These are phyloP conservation scores for Dioszegia hungarica DNA, from an alignment of 768 basidiomycete species.

Conservation along the genomic window DNA sequence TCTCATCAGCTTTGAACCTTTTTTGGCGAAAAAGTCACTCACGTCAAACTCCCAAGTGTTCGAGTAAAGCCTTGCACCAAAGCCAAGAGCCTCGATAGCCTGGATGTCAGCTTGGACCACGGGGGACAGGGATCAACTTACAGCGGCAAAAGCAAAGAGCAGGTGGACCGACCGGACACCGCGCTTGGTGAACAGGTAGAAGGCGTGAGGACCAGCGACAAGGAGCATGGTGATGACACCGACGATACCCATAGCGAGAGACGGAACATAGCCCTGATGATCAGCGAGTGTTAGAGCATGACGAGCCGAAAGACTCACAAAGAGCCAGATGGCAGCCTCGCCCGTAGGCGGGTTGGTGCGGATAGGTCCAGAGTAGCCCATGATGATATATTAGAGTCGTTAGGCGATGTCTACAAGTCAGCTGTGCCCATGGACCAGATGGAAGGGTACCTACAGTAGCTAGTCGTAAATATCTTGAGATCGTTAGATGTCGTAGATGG, in stretches of 20 bases:
- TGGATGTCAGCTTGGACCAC: slow-evolving; percentile 18
- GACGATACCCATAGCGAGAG: slow-evolving; percentile 27
- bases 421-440: not conserved
- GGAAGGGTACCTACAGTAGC: too few species aligned
- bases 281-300: slow-evolving; percentile 5
- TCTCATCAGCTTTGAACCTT: not conserved
- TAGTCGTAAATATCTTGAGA: not conserved
- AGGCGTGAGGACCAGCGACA: slow-evolving; percentile 15
- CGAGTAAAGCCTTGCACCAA: slow-evolving; percentile 26
- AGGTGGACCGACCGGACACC: slow-evolving; percentile 14
- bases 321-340: slow-evolving; percentile 2
- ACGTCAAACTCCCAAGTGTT: slow-evolving; percentile 19
- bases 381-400: slow-evolving; percentile 1
- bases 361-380: slow-evolving; percentile 13
- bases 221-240: slow-evolving; percentile 21
- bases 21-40: not conserved
- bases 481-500: too few species aligned
- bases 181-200: slow-evolving; percentile 24
- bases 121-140: slow-evolving; percentile 7
- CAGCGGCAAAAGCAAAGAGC: not conserved
- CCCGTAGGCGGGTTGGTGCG: not conserved
- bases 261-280: slow-evolving; percentile 29
- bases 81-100: slow-evolving; percentile 27
- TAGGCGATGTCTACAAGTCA: not conserved
- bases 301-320: not conserved